A percentile compares a stretch with the other conserved stretches of the same genome.
Conservation (phyloP, 768 basidiomycete genomes). For the Macrolepiota albuminosa region DNA sequence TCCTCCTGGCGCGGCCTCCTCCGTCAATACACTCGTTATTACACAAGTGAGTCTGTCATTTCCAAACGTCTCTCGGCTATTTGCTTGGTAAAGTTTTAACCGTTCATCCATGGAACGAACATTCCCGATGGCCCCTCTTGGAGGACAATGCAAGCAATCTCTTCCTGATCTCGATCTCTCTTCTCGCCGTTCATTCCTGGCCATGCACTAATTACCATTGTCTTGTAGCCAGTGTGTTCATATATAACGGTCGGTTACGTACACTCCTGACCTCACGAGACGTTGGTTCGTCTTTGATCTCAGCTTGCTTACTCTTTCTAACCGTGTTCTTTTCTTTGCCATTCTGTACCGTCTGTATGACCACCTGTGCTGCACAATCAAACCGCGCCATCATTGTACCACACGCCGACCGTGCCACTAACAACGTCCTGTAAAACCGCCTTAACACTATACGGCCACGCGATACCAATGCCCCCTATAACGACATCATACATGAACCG, state of each 20-base stretch:
- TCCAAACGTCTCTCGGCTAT: conserved; percentile 6
- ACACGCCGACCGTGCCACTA: conserved; percentile 7
- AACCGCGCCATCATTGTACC: conserved; percentile 8
- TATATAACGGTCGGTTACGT: conserved; percentile 24
- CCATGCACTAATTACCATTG: conserved; percentile 24
- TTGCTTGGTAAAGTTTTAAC: not conserved
- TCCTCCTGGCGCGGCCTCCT: conserved; percentile 65
- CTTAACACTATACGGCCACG: conserved; percentile 7
- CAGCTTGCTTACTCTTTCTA: conserved; percentile 21
- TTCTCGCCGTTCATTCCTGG: conserved; percentile 2
- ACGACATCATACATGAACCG: conserved; percentile 35
- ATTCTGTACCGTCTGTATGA: conserved; percentile 15
- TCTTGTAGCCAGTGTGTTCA: conserved; percentile 21
- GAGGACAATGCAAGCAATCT: conserved; percentile 20
- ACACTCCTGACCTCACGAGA: conserved; percentile 17
- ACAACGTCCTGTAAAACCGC: conserved; percentile 10
- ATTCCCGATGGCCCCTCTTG: conserved; percentile 9
- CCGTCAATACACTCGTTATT: conserved; percentile 58
- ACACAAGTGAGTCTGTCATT: conserved; percentile 36
- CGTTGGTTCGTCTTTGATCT: conserved; percentile 23
- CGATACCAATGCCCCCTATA: conserved; percentile 8
- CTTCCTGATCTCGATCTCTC: conserved; percentile 19
- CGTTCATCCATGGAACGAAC: conserved; percentile 5
- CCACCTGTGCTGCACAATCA: conserved; percentile 15
- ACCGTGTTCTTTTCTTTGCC: conserved; percentile 20